These are phyloP conservation scores for Nakazawaea ernobii DNA, from an alignment of 805 yeast species.

Conservation along the genomic window DNA sequence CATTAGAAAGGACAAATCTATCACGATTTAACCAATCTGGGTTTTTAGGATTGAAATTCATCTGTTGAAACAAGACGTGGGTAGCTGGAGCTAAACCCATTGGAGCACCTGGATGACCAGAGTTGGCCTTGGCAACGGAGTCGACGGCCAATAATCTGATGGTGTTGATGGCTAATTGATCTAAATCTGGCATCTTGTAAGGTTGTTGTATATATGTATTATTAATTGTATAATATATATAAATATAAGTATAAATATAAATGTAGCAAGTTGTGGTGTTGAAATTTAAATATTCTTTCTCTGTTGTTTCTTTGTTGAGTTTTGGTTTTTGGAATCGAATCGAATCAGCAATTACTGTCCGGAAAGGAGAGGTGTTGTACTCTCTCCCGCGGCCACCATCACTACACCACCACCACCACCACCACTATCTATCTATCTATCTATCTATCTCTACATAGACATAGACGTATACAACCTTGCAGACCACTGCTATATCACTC, in stretches of 20 bases:
- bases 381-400: no score
- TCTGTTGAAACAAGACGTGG: conserved; percentile 73
- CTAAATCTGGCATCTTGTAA: conserved; percentile 41
- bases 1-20: conserved; percentile 91
- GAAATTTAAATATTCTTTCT: no score
- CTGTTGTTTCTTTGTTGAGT: no score
- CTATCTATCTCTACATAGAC: no score
- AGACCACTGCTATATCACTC: no score
- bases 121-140: conserved; percentile 79
- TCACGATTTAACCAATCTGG: conserved; percentile 94
- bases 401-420: no score
- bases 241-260: background rate
- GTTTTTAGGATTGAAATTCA: conserved; percentile 86
- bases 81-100: conserved; percentile 97
- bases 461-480: no score
- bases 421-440: no score
- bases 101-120: conserved; percentile 99
- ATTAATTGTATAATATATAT: background rate
- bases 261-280: background rate
- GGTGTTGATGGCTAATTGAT: conserved; percentile 74
- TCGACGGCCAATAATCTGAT: conserved; percentile 88
- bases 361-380: background rate
- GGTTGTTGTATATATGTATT: background rate
- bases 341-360: background rate
- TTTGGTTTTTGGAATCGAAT: no score